These are phyloP conservation scores for Ophiorrhiza pumila DNA, from an alignment of 257 asterid species.

Conservation along the genomic window DNA sequence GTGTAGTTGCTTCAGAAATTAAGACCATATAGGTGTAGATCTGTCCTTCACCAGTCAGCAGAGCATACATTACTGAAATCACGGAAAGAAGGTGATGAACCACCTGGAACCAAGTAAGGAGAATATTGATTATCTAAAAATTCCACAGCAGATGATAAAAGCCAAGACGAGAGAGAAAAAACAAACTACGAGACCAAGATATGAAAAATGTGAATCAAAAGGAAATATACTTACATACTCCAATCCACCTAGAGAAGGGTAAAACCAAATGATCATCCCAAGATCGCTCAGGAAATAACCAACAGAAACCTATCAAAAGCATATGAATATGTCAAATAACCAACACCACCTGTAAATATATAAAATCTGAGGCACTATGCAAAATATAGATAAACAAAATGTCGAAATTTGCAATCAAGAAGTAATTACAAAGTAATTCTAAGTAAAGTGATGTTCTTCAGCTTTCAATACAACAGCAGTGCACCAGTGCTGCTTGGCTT, in stretches of 20 bases:
- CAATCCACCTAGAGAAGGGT: slow-evolving; percentile 76
- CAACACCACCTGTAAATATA: neutral
- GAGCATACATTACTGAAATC: slow-evolving; percentile 47
- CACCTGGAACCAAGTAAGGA: slow-evolving; percentile 41
- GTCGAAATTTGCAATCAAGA: neutral
- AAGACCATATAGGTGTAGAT: slow-evolving; percentile 60
- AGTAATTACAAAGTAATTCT: neutral
- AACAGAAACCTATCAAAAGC: slow-evolving; percentile 50
- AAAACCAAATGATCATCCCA: slow-evolving; percentile 77
- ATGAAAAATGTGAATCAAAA: neutral
- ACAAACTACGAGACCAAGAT: neutral
- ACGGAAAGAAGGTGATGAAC: slow-evolving; percentile 78
- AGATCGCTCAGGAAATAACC: slow-evolving; percentile 80
- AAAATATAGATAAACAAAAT: neutral
- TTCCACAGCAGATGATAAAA: neutral
- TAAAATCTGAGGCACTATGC: neutral
- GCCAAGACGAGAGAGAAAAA: neutral
- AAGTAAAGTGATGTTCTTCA: neutral
- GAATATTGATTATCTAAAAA: neutral
- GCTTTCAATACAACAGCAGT: neutral
- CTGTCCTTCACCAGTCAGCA: slow-evolving; percentile 87
- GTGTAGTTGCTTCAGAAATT: slow-evolving; percentile 87
- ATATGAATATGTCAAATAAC: neutral
- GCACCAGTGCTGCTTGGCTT: neutral
- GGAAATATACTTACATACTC: slow-evolving; percentile 70